A percentile compares a stretch with the other conserved stretches of the same genome.
Conservation (phyloP, 495 filamentous ascomycete species). For the Hypoxylon fragiforme region DNA sequence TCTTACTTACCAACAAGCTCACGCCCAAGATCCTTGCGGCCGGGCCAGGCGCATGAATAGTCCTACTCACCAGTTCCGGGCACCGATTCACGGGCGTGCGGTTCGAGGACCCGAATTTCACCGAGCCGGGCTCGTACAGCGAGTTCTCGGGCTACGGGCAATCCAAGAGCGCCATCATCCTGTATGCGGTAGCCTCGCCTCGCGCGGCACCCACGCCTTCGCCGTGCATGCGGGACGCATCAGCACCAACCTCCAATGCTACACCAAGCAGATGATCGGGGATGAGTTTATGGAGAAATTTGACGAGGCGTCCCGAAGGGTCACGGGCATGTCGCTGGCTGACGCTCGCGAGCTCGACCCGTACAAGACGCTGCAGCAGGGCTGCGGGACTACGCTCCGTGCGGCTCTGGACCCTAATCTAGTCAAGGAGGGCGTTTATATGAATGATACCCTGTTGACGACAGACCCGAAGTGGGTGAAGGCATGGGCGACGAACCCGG, state of each 20-base stretch:
- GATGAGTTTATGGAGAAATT: constrained; percentile 20
- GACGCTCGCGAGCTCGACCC: constrained; percentile 41
- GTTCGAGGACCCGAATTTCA: constrained; percentile 57
- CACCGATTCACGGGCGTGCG: constrained; percentile 48
- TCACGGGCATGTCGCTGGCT: constrained; percentile 39
- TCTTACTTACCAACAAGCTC: constrained; percentile 59
- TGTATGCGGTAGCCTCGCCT: constrained; percentile 53
- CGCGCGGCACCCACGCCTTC: constrained; percentile 37
- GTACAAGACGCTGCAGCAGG: constrained; percentile 46
- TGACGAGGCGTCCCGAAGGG: constrained; percentile 25
- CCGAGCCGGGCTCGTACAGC: constrained; percentile 42
- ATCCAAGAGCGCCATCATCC: constrained; percentile 61
- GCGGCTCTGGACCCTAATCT: constrained; percentile 48
- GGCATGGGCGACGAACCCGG: constrained; percentile 51
- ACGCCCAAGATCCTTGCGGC: constrained; percentile 49
- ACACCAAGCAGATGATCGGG: constrained; percentile 10
- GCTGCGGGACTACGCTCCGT: constrained; percentile 44
- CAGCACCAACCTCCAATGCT: constrained; percentile 38
- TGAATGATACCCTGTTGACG: constrained; percentile 43
- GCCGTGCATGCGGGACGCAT: constrained; percentile 53
- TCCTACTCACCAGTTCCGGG: constrained; percentile 46
- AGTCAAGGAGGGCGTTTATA: constrained; percentile 36
- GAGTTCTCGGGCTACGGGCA: constrained; percentile 57
- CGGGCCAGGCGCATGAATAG: constrained; percentile 34
- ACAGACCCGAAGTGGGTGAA: constrained; percentile 37